Base-by-base conservation (phyloP, 108 stramenopile species). In the Nitzschia sp. region DNA sequence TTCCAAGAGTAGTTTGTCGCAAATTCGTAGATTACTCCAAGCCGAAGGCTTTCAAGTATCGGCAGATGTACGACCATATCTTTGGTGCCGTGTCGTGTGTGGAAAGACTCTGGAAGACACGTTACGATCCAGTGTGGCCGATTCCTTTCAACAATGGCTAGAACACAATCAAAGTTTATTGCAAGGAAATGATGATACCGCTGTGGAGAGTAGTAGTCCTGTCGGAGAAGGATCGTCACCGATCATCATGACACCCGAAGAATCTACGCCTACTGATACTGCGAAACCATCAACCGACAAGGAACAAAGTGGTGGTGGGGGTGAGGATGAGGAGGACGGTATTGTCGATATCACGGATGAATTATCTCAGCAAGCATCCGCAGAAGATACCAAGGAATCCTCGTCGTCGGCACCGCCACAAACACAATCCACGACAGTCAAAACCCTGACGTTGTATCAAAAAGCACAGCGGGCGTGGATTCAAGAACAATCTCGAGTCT, bases 41-140 rank as follows among this genome's bases (percentile, higher is more conserved):
- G 56, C 70, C 18, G 72, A 70, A 49, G 49, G 27, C 2, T 68
- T 59, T 48, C 1, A 46, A 18, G 73, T 76, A 11, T 33, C 46
- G 3, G 28, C 36, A 25, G 4, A 30, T 0, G 35, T 74, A 4
- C 76, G 84, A 28, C 74, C 80, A 13, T 49, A 78, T 5, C 61
- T 85, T 36, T 85, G 81, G 77, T 77, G 62, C 53, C 71, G 68
- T 9, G 36, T 81, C 15, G 46, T 85, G 17, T 81, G 79, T 59
- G 71, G 53, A 31, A 79, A 79, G 59, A 71, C 78, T 1, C 54
- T 78, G 31, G 77, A 72, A 29, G 76, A 83, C 28, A 72, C 66
- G 1, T 38, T 70, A 19, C 31, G 38, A 23, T 74, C 76, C 36
- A 79, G 70, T 60, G 54, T 77, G 32, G 81, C 81, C 33, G 81